phyloP scores from a whole-genome alignment of 148 eudicot species.

The Mesembryanthemum crystallinum region DNA sequence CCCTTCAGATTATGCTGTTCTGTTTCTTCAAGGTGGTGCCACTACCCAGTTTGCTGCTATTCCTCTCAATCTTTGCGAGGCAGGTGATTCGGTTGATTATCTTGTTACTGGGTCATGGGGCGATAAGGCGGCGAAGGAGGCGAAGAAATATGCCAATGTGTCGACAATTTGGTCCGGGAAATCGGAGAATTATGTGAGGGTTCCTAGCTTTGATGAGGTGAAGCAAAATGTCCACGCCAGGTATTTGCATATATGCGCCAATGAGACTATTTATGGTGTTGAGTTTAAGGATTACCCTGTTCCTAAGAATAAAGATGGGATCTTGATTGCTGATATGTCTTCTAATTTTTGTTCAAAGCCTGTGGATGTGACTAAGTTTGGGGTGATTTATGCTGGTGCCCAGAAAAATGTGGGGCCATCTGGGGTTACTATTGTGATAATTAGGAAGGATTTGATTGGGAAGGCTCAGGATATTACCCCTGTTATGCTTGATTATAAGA shows the following conservation, averaged over 20 bases:
- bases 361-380: slow-evolving; percentile 77
- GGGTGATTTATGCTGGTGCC: slow-evolving; percentile 86
- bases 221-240: slow-evolving; percentile 43
- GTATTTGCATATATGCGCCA: slow-evolving; percentile 89
- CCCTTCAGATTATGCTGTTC: slow-evolving; percentile 56
- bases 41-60: slow-evolving; percentile 81
- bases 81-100: slow-evolving; percentile 56
- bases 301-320: slow-evolving; percentile 26
- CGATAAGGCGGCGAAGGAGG: slow-evolving; percentile 87
- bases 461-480: slow-evolving; percentile 71
- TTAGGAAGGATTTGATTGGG: slow-evolving; percentile 79
- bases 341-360: slow-evolving; percentile 94
- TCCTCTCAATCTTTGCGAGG: slow-evolving; percentile 58
- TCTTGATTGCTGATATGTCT: slow-evolving; percentile 89
- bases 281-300: slow-evolving; percentile 80
- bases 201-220: slow-evolving; percentile 46
- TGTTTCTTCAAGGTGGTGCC: slow-evolving; percentile 96
- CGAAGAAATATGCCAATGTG: slow-evolving; percentile 48
- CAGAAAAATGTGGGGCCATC: slow-evolving; percentile 97
- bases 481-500: slow-evolving; percentile 91
- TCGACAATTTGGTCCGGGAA: slow-evolving; percentile 72
- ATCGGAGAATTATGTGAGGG: slow-evolving; percentile 58
- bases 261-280: slow-evolving; percentile 92
- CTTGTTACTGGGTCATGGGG: slow-evolving; percentile 94
- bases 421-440: slow-evolving; percentile 84